Percentiles rank a stretch among this genome's conserved stretches.
phyloP scores from a whole-genome alignment of 2,329 filamentous ascomycete species.

The Chaetomiaceae sp. region DNA sequence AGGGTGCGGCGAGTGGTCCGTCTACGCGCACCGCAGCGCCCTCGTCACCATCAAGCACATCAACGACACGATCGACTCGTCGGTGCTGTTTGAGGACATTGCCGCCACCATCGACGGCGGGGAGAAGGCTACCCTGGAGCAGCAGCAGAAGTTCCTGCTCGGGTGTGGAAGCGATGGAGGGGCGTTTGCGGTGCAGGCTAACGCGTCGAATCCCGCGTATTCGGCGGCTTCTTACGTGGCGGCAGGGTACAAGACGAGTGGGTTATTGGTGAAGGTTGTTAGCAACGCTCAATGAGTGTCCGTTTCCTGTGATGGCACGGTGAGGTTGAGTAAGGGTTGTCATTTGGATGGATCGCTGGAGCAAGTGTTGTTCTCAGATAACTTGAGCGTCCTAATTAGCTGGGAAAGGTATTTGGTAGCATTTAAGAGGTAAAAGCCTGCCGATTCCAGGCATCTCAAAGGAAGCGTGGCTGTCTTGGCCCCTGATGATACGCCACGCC shows the following conservation, averaged over 20 bases:
- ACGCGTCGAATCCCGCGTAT: neutral
- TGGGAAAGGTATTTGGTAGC: too few species aligned
- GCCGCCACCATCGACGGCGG: slow-evolving; percentile 1
- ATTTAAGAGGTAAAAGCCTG: too few species aligned
- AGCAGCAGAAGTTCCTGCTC: neutral
- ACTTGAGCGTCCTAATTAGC: too few species aligned
- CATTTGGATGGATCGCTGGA: too few species aligned
- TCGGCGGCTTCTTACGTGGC: neutral
- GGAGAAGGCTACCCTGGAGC: neutral
- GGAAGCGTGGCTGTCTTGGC: too few species aligned
- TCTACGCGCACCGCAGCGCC: neutral
- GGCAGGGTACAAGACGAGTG: neutral
- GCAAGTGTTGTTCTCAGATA: too few species aligned
- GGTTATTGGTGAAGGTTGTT: neutral
- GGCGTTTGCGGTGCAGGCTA: neutral
- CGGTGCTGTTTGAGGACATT: neutral
- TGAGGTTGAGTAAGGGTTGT: too few species aligned
- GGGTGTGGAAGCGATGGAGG: neutral
- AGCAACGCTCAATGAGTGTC: too few species aligned
- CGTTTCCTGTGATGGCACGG: too few species aligned
- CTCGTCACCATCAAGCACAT: neutral
- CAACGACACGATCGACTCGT: neutral
- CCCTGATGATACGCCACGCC: too few species aligned
- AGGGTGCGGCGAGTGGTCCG: neutral
- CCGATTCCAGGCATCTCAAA: too few species aligned